A percentile compares a stretch with the other conserved stretches of the same genome.
phyloP scores from a whole-genome alignment of 2,329 filamentous ascomycete genomes.

The Ophiostoma ips region DNA sequence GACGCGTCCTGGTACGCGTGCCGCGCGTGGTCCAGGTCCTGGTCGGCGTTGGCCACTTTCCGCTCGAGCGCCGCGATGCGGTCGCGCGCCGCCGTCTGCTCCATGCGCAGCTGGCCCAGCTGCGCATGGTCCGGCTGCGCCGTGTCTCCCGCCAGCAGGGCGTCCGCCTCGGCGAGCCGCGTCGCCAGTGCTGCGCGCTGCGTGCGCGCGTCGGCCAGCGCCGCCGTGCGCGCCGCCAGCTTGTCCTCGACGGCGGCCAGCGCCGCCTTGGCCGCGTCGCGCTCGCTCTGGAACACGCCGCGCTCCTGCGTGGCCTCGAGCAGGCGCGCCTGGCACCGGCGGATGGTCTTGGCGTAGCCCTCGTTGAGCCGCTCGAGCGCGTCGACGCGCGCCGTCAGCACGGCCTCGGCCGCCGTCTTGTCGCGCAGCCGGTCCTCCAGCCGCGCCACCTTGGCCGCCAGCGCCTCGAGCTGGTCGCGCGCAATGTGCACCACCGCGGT shows the following conservation, averaged over 20 bases:
- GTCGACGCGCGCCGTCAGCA: conserved; percentile 24
- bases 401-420: conserved; percentile 16
- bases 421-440: conserved; percentile 24
- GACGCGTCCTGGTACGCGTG: conserved; percentile 46
- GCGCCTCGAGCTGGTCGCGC: conserved; percentile 19
- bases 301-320: conserved; percentile 39
- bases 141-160: conserved; percentile 18
- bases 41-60: conserved; percentile 22
- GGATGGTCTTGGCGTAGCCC: conserved; percentile 30
- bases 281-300: conserved; percentile 31
- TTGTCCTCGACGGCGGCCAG: conserved; percentile 22
- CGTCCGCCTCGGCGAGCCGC: conserved; percentile 23
- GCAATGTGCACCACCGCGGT: conserved; percentile 18
- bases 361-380: conserved; percentile 31
- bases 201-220: conserved; percentile 25
- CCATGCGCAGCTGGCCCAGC: conserved; percentile 27
- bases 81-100: conserved; percentile 26
- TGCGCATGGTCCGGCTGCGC: conserved; percentile 24
- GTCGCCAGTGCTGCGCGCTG: conserved; percentile 24
- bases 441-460: conserved; percentile 19
- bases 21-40: conserved; percentile 42
- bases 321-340: conserved; percentile 31
- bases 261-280: conserved; percentile 24
- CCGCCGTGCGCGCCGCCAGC: conserved; percentile 24
- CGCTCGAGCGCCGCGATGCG: conserved; percentile 27